phyloP scores from a whole-genome alignment of 768 basidiomycete genomes.

The Termitomyces sp. region DNA sequence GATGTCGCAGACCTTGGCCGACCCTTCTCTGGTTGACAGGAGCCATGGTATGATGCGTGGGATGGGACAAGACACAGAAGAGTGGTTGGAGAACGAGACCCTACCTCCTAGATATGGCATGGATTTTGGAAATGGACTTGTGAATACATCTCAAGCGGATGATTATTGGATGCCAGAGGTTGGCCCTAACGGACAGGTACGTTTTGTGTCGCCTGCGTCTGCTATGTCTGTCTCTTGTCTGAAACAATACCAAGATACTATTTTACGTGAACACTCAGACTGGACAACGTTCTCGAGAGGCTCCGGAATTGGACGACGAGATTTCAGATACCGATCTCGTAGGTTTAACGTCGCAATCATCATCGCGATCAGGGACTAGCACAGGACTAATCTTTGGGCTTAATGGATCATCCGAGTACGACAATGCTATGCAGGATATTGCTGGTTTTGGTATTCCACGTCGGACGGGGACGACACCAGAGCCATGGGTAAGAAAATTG shows the following conservation, averaged over 20 bases:
- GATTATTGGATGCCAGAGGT: conserved; percentile 93
- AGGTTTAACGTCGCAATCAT: conserved; percentile 50
- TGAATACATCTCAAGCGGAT: conserved; percentile 39
- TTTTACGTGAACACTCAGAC: conserved; percentile 87
- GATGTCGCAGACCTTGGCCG: conserved; percentile 16
- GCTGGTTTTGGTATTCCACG: conserved; percentile 59
- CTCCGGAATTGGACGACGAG: conserved; percentile 75
- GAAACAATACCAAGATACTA: conserved; percentile 61
- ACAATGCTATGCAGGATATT: conserved; percentile 28
- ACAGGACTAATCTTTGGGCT: conserved; percentile 44
- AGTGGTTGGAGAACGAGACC: conserved; percentile 52
- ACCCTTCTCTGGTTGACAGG: conserved; percentile 37
- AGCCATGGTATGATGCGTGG: conserved; percentile 42
- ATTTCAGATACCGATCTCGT: conserved; percentile 58
- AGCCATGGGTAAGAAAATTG: conserved; percentile 78
- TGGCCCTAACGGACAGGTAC: conserved; percentile 75
- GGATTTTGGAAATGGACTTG: conserved; percentile 22
- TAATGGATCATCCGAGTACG: conserved; percentile 28
- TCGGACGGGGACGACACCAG: conserved; percentile 58
- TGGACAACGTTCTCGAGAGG: conserved; percentile 73
- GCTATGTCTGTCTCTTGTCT: not conserved
- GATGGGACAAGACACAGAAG: conserved; percentile 35
- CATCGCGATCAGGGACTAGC: conserved; percentile 49
- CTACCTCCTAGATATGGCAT: conserved; percentile 26
- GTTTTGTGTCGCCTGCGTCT: conserved; percentile 15